Evolutionary conservation across 805 yeast genomes (phyloP).

Genomic region (Candida pini): DNA sequence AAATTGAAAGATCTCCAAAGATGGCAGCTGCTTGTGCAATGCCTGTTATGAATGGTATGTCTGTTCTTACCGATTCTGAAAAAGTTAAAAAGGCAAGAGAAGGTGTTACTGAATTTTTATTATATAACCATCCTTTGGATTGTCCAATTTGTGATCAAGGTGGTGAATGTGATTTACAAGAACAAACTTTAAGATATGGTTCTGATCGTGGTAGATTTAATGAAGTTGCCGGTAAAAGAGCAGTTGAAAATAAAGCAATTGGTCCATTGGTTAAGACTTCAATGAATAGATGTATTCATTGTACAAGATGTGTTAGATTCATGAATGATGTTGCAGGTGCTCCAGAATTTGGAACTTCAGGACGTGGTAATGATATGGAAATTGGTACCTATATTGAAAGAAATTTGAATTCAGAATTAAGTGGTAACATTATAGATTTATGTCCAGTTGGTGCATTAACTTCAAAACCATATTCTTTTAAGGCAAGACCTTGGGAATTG

Average conservation of each 20-base stretch:
- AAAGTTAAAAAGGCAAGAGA: constrained; percentile 79
- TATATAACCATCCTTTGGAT: constrained; percentile 87
- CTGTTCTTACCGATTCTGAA: constrained; percentile 71
- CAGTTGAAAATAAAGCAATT: constrained; percentile 84
- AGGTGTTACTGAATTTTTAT: constrained; percentile 83
- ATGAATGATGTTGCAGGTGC: constrained; percentile 91
- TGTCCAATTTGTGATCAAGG: constrained; percentile 94
- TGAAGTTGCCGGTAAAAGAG: constrained; percentile 80
- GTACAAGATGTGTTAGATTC: constrained; percentile 87
- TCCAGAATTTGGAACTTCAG: constrained; percentile 82
- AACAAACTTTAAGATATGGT: constrained; percentile 78
- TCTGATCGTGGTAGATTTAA: constrained; percentile 80
- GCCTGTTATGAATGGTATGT: constrained; percentile 91
- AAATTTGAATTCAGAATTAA: constrained; percentile 76
- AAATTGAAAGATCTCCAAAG: constrained; percentile 84
- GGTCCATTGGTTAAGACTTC: constrained; percentile 87
- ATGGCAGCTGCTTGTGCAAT: constrained; percentile 87
- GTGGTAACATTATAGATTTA: constrained; percentile 81
- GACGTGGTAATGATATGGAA: constrained; percentile 90
- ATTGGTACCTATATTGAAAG: constrained; percentile 85
- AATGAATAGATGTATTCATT: constrained; percentile 89
- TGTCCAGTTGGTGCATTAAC: constrained; percentile 94
- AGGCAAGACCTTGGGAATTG: constrained; percentile 90
- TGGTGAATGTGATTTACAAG: constrained; percentile 91
- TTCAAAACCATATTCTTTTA: constrained; percentile 86